These are phyloP conservation scores for Agaricus sinodeliciosus DNA, from an alignment of 768 basidiomycete genomes.

Conservation along the genomic window DNA sequence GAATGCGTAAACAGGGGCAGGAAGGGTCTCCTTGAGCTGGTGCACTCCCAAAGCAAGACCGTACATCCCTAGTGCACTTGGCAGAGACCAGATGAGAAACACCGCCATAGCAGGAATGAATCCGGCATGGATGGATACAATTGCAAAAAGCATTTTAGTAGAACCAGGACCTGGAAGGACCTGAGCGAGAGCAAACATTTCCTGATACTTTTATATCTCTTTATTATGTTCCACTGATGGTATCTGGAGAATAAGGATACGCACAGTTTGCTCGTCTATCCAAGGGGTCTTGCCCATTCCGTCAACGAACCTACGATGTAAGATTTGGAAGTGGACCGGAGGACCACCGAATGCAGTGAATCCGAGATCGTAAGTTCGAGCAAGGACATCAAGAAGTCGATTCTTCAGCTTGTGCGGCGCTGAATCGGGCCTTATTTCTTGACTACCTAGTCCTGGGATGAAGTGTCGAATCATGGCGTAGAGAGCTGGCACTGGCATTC, in stretches of 20 bases:
- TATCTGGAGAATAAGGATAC: not conserved
- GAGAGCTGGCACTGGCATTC: not conserved
- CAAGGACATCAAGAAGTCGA: slow-evolving; percentile 25
- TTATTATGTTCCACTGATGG: not conserved
- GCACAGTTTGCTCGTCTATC: slow-evolving; percentile 35
- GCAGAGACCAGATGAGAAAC: slow-evolving; percentile 40
- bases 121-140: slow-evolving; percentile 37
- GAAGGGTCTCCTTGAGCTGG: slow-evolving; percentile 34
- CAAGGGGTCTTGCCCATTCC: slow-evolving; percentile 27
- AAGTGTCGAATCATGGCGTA: slow-evolving; percentile 3
- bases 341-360: slow-evolving; percentile 45
- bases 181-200: slow-evolving; percentile 41
- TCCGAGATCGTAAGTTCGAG: slow-evolving; percentile 31
- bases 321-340: slow-evolving; percentile 41
- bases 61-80: slow-evolving; percentile 42
- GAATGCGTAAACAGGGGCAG: slow-evolving; percentile 39
- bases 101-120: slow-evolving; percentile 32
- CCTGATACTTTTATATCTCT: slow-evolving; percentile 26
- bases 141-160: slow-evolving; percentile 42
- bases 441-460: not conserved
- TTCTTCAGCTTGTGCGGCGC: slow-evolving; percentile 14
- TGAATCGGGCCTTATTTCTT: not conserved
- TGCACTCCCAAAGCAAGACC: slow-evolving; percentile 36
- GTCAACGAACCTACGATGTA: slow-evolving; percentile 33
- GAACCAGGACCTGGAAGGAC: slow-evolving; percentile 44